phyloP scores from a whole-genome alignment of 2,329 filamentous ascomycete species.

The Fusarium gaditjirri region DNA sequence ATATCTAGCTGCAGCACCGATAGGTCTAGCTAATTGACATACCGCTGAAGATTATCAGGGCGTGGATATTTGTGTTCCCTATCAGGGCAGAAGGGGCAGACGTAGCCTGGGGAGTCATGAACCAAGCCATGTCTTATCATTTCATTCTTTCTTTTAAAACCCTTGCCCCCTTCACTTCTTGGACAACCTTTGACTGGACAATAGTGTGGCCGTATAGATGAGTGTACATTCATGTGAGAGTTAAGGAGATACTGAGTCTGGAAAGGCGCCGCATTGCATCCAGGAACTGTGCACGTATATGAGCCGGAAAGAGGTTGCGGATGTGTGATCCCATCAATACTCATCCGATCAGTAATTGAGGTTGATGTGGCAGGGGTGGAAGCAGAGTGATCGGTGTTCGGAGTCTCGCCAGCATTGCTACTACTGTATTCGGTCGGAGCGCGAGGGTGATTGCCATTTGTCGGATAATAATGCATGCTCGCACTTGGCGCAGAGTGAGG shows the following conservation, averaged over 20 bases:
- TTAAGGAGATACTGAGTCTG: slow-evolving; percentile 82
- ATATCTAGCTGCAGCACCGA: not conserved
- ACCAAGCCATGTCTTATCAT: slow-evolving; percentile 85
- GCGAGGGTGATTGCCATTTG: slow-evolving; percentile 49
- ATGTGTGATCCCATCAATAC: slow-evolving; percentile 67
- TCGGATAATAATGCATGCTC: slow-evolving; percentile 53
- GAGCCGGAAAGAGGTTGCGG: slow-evolving; percentile 60
- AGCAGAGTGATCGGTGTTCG: slow-evolving; percentile 57
- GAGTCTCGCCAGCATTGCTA: slow-evolving; percentile 58
- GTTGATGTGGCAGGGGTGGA: slow-evolving; percentile 55
- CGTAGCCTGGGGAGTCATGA: slow-evolving; percentile 92
- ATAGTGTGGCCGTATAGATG: slow-evolving; percentile 72
- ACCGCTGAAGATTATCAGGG: slow-evolving; percentile 96
- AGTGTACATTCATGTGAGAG: slow-evolving; percentile 80
- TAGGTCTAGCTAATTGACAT: slow-evolving; percentile 35
- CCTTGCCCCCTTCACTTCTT: slow-evolving; percentile 71
- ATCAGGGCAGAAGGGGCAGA: slow-evolving; percentile 95
- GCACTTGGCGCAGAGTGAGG: slow-evolving; percentile 55
- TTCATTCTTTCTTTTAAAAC: slow-evolving; percentile 78
- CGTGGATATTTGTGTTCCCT: slow-evolving; percentile 93
- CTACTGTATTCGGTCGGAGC: slow-evolving; percentile 56
- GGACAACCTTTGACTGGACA: slow-evolving; percentile 71
- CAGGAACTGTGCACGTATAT: slow-evolving; percentile 68
- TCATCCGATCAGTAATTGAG: slow-evolving; percentile 64
- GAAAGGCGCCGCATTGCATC: slow-evolving; percentile 78